These are phyloP conservation scores for Pestalotiopsis sp. DNA, from an alignment of 2,329 filamentous ascomycete species.

Conservation along the genomic window DNA sequence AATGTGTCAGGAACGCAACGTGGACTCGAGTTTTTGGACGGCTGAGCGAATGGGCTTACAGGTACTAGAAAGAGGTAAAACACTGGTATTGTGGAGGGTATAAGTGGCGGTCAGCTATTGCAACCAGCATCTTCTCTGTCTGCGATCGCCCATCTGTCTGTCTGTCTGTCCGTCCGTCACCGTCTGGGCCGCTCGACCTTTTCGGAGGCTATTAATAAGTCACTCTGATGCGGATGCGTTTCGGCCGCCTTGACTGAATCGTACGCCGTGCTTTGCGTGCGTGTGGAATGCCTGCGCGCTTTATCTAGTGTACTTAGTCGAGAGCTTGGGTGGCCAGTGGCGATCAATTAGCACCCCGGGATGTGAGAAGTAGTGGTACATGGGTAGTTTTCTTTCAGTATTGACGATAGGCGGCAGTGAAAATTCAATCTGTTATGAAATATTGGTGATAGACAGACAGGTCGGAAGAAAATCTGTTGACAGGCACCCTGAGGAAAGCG, in stretches of 20 bases:
- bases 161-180: too few species aligned
- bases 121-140: background rate
- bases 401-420: background rate
- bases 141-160: background rate
- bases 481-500: background rate
- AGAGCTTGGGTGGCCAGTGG: background rate
- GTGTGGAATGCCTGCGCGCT: background rate
- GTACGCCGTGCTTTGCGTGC: background rate
- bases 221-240: background rate
- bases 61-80: background rate
- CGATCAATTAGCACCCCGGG: background rate
- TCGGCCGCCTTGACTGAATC: background rate
- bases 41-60: background rate
- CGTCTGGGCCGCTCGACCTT: background rate
- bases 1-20: background rate
- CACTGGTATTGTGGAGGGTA: background rate
- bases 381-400: background rate
- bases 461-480: background rate
- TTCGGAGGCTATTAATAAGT: background rate
- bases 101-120: background rate
- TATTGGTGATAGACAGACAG: background rate
- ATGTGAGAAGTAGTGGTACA: background rate
- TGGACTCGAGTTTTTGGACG: background rate
- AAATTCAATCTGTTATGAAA: background rate
- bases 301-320: background rate